phyloP scores from a whole-genome alignment of 129 eudicot genomes.

The Erigeron canadensis region DNA sequence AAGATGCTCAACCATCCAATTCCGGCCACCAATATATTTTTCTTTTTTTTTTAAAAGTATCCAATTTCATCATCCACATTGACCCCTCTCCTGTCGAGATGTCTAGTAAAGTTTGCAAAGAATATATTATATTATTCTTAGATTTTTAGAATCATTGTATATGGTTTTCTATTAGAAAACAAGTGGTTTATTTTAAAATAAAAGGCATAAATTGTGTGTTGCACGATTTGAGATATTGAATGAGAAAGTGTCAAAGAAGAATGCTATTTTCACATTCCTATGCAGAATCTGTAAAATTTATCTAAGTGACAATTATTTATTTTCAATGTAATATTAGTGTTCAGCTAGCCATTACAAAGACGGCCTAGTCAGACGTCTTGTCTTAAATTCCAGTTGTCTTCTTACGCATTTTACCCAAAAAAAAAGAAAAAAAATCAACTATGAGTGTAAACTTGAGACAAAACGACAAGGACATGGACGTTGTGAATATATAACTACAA shows the following conservation, averaged over 20 bases:
- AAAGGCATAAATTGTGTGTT: neutral
- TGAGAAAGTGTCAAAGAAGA: neutral
- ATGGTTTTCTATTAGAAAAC: neutral
- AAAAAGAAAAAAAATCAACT: no score
- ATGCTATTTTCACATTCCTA: neutral
- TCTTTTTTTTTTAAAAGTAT: slow-evolving; percentile 1
- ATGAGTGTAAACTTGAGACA: no score
- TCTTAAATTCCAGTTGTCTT: no score
- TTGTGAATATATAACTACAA: no score
- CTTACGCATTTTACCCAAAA: no score
- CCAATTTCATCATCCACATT: slow-evolving; percentile 22
- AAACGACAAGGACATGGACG: no score
- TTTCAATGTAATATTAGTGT: no score
- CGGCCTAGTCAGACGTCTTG: no score
- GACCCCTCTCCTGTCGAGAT: slow-evolving; percentile 26
- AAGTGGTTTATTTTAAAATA: neutral
- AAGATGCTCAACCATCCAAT: slow-evolving; percentile 28
- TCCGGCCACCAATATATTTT: slow-evolving; percentile 17
- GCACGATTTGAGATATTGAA: no score
- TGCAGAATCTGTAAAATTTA: no score
- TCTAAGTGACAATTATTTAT: no score
- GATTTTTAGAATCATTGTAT: neutral
- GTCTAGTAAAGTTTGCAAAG: slow-evolving; percentile 10
- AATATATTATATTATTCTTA: neutral
- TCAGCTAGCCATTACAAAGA: no score